Evolutionary conservation across 345 rosid genomes (phyloP).

Genomic region (Luvunga scandens): DNA sequence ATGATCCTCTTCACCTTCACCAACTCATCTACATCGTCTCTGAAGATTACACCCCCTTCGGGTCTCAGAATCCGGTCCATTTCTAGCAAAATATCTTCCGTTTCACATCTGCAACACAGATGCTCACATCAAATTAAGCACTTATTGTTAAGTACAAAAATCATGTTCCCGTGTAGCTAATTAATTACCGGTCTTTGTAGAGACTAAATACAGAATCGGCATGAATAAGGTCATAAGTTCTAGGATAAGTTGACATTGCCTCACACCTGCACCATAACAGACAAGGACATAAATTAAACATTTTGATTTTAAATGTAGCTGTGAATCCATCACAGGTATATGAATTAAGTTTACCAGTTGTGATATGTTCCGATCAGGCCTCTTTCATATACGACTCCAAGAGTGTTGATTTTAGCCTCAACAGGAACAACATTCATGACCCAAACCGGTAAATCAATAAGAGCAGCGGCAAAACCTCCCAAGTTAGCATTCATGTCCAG

Average conservation of each 20-base stretch:
- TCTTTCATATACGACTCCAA: slow-evolving; percentile 59
- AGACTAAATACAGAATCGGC: slow-evolving; percentile 59
- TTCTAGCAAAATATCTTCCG: slow-evolving; percentile 55
- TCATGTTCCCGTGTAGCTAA: no score
- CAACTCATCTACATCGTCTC: slow-evolving; percentile 57
- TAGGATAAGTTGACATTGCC: slow-evolving; percentile 77
- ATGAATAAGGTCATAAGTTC: slow-evolving; percentile 64
- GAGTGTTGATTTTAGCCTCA: slow-evolving; percentile 41
- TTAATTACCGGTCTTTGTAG: slow-evolving; percentile 43
- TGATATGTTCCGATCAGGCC: slow-evolving; percentile 70
- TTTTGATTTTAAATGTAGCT: background rate
- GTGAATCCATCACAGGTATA: background rate
- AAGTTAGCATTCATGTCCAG: slow-evolving; percentile 63
- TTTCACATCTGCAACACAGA: slow-evolving; percentile 39
- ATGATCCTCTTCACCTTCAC: slow-evolving; percentile 50
- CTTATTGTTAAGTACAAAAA: background rate
- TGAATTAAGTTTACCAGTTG: slow-evolving; percentile 38
- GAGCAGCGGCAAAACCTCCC: slow-evolving; percentile 71
- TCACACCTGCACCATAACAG: slow-evolving; percentile 46
- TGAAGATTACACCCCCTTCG: slow-evolving; percentile 53
- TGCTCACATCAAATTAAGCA: background rate
- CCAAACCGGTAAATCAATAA: slow-evolving; percentile 53
- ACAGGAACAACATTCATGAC: slow-evolving; percentile 68
- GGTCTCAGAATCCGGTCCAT: slow-evolving; percentile 71
- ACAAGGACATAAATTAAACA: background rate